Evolutionary conservation across 345 rosid species (phyloP).

Genomic region (Lenwebbia sp.): DNA sequence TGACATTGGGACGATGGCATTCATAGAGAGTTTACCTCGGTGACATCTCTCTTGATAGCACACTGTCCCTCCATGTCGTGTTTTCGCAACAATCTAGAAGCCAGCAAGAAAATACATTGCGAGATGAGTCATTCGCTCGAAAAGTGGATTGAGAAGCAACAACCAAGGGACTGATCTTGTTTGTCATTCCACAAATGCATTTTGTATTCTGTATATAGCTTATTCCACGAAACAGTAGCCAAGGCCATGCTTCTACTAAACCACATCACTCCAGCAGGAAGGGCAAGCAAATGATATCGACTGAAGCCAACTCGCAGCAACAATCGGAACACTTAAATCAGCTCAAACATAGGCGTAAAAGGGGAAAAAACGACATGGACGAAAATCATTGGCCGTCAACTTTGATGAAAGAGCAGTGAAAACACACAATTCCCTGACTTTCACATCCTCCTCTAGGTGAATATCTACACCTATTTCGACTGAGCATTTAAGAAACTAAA

Average conservation of each 20-base stretch:
- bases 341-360: not conserved
- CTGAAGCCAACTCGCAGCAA: not conserved
- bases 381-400: not conserved
- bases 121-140: not conserved
- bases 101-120: not conserved
- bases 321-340: not conserved
- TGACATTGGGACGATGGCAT: not conserved
- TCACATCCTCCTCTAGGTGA: not conserved
- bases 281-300: not conserved
- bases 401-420: not conserved
- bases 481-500: not conserved
- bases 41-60: slow-evolving; percentile 43
- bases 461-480: not conserved
- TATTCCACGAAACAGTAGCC: not conserved
- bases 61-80: slow-evolving; percentile 15
- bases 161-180: not conserved
- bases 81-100: not conserved
- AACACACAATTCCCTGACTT: not conserved
- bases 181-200: not conserved
- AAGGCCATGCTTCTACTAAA: not conserved
- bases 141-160: not conserved
- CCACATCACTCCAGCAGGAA: not conserved
- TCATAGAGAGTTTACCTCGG: slow-evolving; percentile 27
- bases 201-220: not conserved
- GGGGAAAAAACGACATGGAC: not conserved